Percentiles rank a stretch among this genome's conserved stretches.
Evolutionary conservation across 2,329 filamentous ascomycete species (phyloP).

Genomic region (Talaromyces funiculosus): DNA sequence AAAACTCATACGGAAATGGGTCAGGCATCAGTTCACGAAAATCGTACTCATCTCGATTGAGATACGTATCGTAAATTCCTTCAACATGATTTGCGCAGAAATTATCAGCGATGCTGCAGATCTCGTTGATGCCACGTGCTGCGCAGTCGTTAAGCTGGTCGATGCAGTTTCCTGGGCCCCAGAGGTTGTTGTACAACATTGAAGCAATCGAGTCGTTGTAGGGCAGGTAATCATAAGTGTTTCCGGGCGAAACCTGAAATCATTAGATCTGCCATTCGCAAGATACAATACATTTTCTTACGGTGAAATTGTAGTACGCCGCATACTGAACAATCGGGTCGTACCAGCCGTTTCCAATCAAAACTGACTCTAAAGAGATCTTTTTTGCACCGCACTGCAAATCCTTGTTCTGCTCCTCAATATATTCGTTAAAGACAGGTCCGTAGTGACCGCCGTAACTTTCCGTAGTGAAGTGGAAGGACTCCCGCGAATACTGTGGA

Average conservation of each 20-base stretch:
- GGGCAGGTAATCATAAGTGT: constrained; percentile 29
- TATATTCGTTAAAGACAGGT: constrained; percentile 36
- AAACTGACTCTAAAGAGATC: constrained; percentile 26
- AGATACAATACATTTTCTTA: not conserved
- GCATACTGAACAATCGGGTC: constrained; percentile 35
- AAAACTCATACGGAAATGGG: constrained; percentile 50
- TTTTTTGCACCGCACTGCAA: constrained; percentile 27
- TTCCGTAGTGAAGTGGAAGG: constrained; percentile 46
- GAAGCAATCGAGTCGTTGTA: constrained; percentile 44
- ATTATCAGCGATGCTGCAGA: constrained; percentile 51
- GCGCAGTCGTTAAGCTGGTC: constrained; percentile 54
- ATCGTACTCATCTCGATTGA: constrained; percentile 52
- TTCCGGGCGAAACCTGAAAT: constrained; percentile 27
- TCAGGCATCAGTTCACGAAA: constrained; percentile 49
- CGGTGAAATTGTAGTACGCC: constrained; percentile 35
- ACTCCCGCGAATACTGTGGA: constrained; percentile 55
- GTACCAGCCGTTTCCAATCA: constrained; percentile 38
- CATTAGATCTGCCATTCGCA: not conserved
- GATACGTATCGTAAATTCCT: constrained; percentile 46
- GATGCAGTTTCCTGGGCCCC: constrained; percentile 56
- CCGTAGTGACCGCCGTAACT: constrained; percentile 44
- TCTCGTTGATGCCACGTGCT: constrained; percentile 43
- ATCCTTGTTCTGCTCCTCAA: constrained; percentile 39
- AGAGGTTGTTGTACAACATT: constrained; percentile 55
- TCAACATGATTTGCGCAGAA: constrained; percentile 47